These are phyloP conservation scores for Fusarium sp. DNA, from an alignment of 2,329 filamentous ascomycete genomes.

Conservation along the genomic window DNA sequence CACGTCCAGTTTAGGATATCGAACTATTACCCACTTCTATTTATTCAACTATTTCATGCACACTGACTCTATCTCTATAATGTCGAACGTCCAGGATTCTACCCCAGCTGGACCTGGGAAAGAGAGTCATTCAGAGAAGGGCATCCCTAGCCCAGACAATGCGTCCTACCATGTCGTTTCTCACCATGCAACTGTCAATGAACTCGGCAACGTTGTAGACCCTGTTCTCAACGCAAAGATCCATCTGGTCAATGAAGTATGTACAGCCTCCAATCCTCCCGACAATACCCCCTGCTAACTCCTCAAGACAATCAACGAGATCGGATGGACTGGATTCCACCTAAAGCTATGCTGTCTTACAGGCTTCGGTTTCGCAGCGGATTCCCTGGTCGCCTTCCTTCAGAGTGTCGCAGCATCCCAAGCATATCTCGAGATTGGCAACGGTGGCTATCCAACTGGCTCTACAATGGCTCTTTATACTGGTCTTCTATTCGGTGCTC, in stretches of 20 bases:
- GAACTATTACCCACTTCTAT: not conserved
- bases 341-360: constrained; percentile 71
- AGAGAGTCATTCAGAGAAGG: not conserved
- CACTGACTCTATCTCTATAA: not conserved
- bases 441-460: constrained; percentile 9
- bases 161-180: not conserved
- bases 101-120: not conserved
- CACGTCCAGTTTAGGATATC: not conserved
- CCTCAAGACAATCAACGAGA: constrained; percentile 63
- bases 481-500: constrained; percentile 11
- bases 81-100: not conserved
- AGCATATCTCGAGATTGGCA: constrained; percentile 18
- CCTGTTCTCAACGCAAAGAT: not conserved
- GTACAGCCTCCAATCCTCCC: accelerated
- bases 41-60: not conserved
- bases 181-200: not conserved
- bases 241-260: constrained; percentile 4
- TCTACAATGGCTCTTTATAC: constrained; percentile 14
- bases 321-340: constrained; percentile 70
- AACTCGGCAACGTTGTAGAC: not conserved
- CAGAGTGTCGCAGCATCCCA: constrained; percentile 14
- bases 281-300: accelerated
- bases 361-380: constrained; percentile 60
- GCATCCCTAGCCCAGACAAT: not conserved
- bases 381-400: constrained; percentile 10